Evolutionary conservation across 1,139 yeast genomes (phyloP).

Genomic region (Suhomyces yuchorum): DNA sequence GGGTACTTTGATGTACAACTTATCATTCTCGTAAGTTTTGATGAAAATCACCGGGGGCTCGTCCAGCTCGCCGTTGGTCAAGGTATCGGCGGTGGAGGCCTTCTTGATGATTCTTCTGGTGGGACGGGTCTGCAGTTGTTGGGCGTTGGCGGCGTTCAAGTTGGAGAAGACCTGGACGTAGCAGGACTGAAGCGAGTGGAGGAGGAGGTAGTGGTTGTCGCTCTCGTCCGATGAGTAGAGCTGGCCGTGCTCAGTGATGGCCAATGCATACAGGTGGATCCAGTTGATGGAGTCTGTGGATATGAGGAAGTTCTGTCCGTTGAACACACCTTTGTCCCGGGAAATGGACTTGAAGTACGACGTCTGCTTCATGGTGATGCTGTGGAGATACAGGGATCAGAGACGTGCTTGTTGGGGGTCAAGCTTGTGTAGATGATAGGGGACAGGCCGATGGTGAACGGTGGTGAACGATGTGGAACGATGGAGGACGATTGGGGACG

Average conservation of each 20-base stretch:
- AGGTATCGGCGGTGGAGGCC: constrained; percentile 4
- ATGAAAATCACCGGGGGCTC: constrained; percentile 51
- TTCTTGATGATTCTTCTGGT: constrained; percentile 13
- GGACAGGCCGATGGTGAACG: not conserved
- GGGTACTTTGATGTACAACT: constrained; percentile 48
- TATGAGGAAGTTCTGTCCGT: constrained; percentile 37
- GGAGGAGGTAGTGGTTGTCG: constrained; percentile 36
- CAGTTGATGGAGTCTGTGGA: constrained; percentile 45
- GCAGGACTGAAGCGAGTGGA: constrained; percentile 45
- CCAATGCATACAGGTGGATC: constrained; percentile 36
- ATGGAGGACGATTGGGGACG: not conserved
- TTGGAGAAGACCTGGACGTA: constrained; percentile 41
- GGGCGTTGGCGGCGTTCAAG: constrained; percentile 16
- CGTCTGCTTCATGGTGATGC: constrained; percentile 22
- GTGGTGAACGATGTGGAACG: not conserved
- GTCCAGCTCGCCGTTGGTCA: constrained; percentile 16
- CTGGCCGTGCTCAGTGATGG: constrained; percentile 42
- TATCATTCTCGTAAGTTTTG: constrained; percentile 48
- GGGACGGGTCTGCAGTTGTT: constrained; percentile 16
- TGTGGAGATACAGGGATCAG: not conserved
- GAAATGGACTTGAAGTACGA: constrained; percentile 35
- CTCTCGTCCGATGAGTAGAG: constrained; percentile 38
- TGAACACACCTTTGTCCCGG: constrained; percentile 41
- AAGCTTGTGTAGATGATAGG: too few relatives aligned
- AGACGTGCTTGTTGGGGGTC: too few relatives aligned